Evolutionary conservation across 2,329 filamentous ascomycete species (phyloP).

Genomic region (Zopfia rhizophila): DNA sequence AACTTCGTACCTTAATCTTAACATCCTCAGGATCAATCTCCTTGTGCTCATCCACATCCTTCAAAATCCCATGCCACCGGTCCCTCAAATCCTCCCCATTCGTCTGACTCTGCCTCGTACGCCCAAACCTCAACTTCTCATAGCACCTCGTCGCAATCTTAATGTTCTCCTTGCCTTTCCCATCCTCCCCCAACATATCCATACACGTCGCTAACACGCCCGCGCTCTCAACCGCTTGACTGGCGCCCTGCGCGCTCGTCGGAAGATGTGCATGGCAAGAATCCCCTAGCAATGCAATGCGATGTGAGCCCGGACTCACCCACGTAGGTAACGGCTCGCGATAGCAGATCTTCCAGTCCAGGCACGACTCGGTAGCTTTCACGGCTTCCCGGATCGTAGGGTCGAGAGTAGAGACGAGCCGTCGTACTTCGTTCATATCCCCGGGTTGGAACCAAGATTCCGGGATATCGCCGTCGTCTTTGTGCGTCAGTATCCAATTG

Average conservation of each 20-base stretch:
- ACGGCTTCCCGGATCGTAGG: conserved; percentile 60
- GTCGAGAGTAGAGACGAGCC: conserved; percentile 49
- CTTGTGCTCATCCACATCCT: conserved; percentile 29
- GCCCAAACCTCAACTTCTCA: conserved; percentile 33
- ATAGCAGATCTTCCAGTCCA: conserved; percentile 66
- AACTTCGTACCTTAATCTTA: conserved; percentile 29
- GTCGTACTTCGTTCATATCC: conserved; percentile 31
- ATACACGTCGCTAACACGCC: conserved; percentile 31
- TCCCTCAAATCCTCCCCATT: conserved; percentile 37
- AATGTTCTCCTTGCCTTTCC: conserved; percentile 21
- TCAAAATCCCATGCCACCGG: conserved; percentile 33
- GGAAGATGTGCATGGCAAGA: conserved; percentile 64
- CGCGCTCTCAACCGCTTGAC: conserved; percentile 63
- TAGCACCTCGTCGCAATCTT: conserved; percentile 31
- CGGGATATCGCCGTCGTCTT: conserved; percentile 35
- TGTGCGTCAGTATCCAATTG: conserved; percentile 38
- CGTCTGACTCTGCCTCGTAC: conserved; percentile 34
- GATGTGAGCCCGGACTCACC: conserved; percentile 56
- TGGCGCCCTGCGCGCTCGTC: conserved; percentile 62
- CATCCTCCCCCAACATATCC: conserved; percentile 11
- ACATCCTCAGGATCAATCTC: conserved; percentile 33
- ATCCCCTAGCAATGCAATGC: conserved; percentile 62
- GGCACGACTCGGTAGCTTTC: conserved; percentile 55
- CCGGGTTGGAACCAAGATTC: conserved; percentile 35
- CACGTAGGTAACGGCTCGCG: conserved; percentile 62